A percentile compares a stretch with the other conserved stretches of the same genome.
Conservation (phyloP, 2,329 filamentous ascomycete species). For the Cadophora sp. region DNA sequence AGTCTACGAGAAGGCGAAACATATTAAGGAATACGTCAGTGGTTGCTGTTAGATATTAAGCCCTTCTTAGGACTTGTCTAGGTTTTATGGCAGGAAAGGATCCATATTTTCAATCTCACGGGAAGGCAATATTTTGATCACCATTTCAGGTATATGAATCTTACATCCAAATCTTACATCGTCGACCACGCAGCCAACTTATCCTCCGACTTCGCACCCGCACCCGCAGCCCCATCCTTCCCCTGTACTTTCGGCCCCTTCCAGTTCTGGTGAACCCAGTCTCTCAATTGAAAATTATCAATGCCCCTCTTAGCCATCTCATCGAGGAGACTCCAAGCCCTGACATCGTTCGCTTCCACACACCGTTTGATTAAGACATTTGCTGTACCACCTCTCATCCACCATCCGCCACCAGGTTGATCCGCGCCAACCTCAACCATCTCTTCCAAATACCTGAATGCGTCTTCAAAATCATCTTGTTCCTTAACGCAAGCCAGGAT, state of each 20-base stretch:
- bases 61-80: no score
- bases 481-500: slow-evolving; percentile 59
- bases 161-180: not conserved
- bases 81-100: no score
- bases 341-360: slow-evolving; percentile 31
- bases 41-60: no score
- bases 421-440: slow-evolving; percentile 52
- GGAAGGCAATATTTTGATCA: no score
- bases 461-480: slow-evolving; percentile 53
- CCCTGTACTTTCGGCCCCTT: slow-evolving; percentile 1
- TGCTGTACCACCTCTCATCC: slow-evolving; percentile 43
- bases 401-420: slow-evolving; percentile 40
- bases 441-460: slow-evolving; percentile 57
- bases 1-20: not conserved
- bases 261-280: slow-evolving; percentile 25
- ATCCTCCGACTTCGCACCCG: not conserved
- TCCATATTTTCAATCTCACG: no score
- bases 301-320: slow-evolving; percentile 38
- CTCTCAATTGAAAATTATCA: slow-evolving; percentile 22
- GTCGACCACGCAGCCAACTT: slow-evolving; percentile 24
- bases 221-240: not conserved
- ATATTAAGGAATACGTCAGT: not conserved
- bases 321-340: slow-evolving; percentile 37
- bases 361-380: slow-evolving; percentile 35
- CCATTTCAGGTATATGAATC: not conserved